Evolutionary conservation across 2,329 filamentous ascomycete species (phyloP), one percentile per base, ranked within the genome.

Genomic region (Colletotrichum spaethianum): DNA sequence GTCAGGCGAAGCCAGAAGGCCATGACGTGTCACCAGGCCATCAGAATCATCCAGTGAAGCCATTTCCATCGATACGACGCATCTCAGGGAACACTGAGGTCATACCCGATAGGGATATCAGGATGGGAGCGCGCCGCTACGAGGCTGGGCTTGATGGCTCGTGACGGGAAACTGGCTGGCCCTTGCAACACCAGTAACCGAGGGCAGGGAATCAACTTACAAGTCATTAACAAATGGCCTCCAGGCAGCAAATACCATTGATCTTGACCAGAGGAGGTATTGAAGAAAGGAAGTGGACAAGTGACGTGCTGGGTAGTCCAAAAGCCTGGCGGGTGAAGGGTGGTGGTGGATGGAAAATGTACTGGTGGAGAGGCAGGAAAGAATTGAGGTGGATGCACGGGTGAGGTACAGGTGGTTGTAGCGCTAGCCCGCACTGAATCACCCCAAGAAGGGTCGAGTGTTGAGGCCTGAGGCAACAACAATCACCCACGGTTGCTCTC

Each of bases 161-260:
- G 77, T 78, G 80, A 79, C 78, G 80, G 67, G 56, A 50, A 80
- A 79, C 75, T 75, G 77, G 78, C 77, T 78, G 76, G 78, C 80
- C 78, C 76, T 78, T 77, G 78, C 76, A 77, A 76, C 74, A 76
- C 78, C 74, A 76, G 75, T 59, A 62, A 71, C 74, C 70, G 70
- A 76, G 75, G 76, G 76, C n/a, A 20, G 77, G 68, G 75, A 78
- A 76, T 73, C 16, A 73, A 88, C 86, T 85, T 83, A 88, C 86
- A 83, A 85, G 82, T 86, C 84, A 87, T 86, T 80, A 84, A 86
- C 80, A 77, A 80, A 83, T 78, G 79, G 79, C 79, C 77, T 76
- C 78, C 80, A 83, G 80, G 80, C 80, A 82, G 78, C 79, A 77
- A 71, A 73, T 76, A 74, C 48, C 61, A 67, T 67, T 63, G 56